phyloP scores from a whole-genome alignment of 345 rosid genomes.

The Citrus medica region DNA sequence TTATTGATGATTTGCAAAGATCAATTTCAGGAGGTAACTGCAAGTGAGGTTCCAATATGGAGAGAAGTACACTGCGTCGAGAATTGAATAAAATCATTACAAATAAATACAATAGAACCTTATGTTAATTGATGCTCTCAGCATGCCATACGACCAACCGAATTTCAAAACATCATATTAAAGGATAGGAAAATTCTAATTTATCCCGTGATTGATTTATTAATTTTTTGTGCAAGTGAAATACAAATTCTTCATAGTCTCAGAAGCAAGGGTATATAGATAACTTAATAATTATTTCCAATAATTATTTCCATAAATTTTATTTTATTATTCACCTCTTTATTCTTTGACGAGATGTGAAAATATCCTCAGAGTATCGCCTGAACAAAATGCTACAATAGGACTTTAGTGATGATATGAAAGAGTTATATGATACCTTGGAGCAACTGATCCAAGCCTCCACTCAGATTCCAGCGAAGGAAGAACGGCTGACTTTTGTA shows the following conservation, averaged over 20 bases:
- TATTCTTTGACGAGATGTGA: not conserved
- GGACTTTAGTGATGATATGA: slow-evolving; percentile 5
- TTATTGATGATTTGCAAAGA: slow-evolving; percentile 48
- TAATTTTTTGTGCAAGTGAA: not conserved
- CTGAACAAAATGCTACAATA: not conserved
- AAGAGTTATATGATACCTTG: slow-evolving; percentile 48
- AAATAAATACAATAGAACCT: not conserved
- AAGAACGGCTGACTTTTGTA: slow-evolving; percentile 68
- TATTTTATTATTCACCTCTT: not conserved
- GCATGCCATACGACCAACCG: not conserved
- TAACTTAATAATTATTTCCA: not conserved
- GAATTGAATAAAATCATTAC: slow-evolving; percentile 17
- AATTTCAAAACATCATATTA: not conserved
- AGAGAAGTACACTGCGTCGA: slow-evolving; percentile 72
- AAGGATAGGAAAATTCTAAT: not conserved
- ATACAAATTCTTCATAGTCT: not conserved
- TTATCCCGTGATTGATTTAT: not conserved
- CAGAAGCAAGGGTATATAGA: not conserved
- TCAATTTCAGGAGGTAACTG: slow-evolving; percentile 78
- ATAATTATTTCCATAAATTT: not conserved
- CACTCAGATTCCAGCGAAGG: slow-evolving; percentile 79
- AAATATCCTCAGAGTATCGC: not conserved
- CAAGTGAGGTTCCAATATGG: slow-evolving; percentile 70
- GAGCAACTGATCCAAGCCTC: slow-evolving; percentile 76
- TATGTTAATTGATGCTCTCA: not conserved